phyloP scores from a whole-genome alignment of 23 red algal genomes.

The Pyropia haitanensis region DNA sequence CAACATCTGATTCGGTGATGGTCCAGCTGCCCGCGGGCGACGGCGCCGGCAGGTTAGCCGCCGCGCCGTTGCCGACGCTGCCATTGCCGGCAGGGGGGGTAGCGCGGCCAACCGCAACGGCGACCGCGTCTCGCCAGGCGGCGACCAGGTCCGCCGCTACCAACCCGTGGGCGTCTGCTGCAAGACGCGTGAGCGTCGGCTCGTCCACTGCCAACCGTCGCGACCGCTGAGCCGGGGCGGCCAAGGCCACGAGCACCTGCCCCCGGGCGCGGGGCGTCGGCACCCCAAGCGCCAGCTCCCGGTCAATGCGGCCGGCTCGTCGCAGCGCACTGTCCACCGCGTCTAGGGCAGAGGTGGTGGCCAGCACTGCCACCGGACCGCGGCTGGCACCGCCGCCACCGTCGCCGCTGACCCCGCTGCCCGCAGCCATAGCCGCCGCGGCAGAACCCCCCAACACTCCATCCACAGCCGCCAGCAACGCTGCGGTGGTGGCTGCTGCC shows the following conservation, averaged over 20 bases:
- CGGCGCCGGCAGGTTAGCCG: neutral
- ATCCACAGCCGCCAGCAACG: neutral
- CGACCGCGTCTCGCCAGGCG: conserved; percentile 51
- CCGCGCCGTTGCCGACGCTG: neutral
- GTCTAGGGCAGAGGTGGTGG: conserved; percentile 50
- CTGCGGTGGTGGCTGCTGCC: conserved; percentile 23
- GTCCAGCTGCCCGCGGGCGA: neutral
- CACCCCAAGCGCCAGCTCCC: conserved; percentile 54
- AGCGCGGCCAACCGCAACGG: conserved; percentile 13
- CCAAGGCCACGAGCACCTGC: conserved; percentile 38
- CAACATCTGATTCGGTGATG: conserved; percentile 29
- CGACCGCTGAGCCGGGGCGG: conserved; percentile 6
- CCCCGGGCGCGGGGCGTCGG: conserved; percentile 21
- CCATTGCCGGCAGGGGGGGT: neutral
- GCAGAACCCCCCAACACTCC: too few species aligned
- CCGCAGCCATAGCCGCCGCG: too few species aligned
- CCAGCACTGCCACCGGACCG: conserved; percentile 39
- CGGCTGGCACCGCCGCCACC: conserved; percentile 15
- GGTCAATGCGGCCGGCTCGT: conserved; percentile 68
- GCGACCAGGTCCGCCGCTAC: conserved; percentile 72
- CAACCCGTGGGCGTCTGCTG: conserved; percentile 53
- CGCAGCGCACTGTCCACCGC: conserved; percentile 56
- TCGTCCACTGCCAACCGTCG: conserved; percentile 5
- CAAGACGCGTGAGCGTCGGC: conserved; percentile 23
- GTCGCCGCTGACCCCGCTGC: conserved; percentile 1